These are phyloP conservation scores for Inga oerstediana DNA, from an alignment of 306 rosid genomes.

Conservation along the genomic window DNA sequence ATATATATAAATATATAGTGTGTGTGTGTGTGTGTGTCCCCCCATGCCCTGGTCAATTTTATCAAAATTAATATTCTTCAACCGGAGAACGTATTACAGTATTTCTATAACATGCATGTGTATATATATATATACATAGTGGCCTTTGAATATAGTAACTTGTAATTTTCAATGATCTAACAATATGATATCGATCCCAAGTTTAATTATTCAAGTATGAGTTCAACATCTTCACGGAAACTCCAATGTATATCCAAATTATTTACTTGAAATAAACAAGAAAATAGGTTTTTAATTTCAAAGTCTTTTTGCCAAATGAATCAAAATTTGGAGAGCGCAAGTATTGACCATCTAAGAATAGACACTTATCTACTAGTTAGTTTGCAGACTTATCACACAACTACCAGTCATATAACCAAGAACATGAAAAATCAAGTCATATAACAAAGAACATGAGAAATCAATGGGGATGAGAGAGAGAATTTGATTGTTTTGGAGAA, in stretches of 20 bases:
- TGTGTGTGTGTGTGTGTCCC: too few relatives aligned
- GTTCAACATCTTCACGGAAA: neutral
- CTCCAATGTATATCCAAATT: constrained; percentile 1
- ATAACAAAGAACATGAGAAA: too few relatives aligned
- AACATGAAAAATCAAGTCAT: neutral
- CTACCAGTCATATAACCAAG: neutral
- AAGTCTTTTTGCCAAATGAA: neutral
- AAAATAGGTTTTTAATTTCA: neutral
- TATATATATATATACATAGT: neutral
- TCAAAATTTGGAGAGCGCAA: neutral
- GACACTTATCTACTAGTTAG: neutral
- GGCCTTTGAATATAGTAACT: neutral
- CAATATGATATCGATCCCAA: neutral
- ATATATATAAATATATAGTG: too few relatives aligned
- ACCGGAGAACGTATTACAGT: too few relatives aligned
- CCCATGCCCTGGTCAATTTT: too few relatives aligned
- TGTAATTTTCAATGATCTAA: neutral
- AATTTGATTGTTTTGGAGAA: too few relatives aligned
- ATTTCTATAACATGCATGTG: too few relatives aligned
- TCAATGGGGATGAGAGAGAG: too few relatives aligned
- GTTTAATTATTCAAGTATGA: neutral
- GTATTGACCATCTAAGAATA: neutral
- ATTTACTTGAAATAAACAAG: neutral
- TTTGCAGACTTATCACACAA: neutral
- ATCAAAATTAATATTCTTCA: too few relatives aligned